Base-by-base conservation (phyloP, 495 filamentous ascomycete species). In the Xylaria curta region DNA sequence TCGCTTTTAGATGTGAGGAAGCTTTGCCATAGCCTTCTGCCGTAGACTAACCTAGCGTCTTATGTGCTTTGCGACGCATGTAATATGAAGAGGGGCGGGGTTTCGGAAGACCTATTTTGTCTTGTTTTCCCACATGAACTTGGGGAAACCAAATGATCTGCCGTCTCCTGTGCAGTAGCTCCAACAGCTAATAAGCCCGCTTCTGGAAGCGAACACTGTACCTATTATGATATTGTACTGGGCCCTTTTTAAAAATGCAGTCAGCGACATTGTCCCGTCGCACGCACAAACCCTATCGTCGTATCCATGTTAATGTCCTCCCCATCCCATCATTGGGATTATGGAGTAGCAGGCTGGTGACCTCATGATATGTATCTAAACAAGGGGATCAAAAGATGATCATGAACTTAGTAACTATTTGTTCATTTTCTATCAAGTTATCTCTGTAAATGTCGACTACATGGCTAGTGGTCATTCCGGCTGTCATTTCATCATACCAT, bases 381-480 rank as follows among this genome's bases (percentile, higher is more conserved):
- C 31, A 24, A 8, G 17, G 58, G 44, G 21, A 19, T 44, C 26
- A 4, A 33, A 31, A 70, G 33, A n/a, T 10, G 4, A 31, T 33
- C 54, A 53, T 12, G 1, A 53, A 61, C 15, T 19, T 47, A 60
- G 40, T 59, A 19, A 21, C 17, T 40, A 24, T 59, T 59, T 53
- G n/a, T 66, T 36, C 62, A 74, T 73, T 72, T 59, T 63, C 70
- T 74, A 73, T 60, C 66, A 75, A 70, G 68, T 70, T 73, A 73
- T 72, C 60, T 74, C 61, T 59, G 28, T 60, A 59, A 31, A 9
- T 51, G 54, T 58, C 46, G 68, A 65, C 68, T 42, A 59, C 42
- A 51, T 59, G 61, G 40, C 61, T 66, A 66, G 51, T 49, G 42
- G 53, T 60, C 40, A 71, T 21, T 71, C 13, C 61, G 69, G 42